Base-by-base conservation (phyloP, 2,329 filamentous ascomycete genomes). In the Arthrinium puccinioides region DNA sequence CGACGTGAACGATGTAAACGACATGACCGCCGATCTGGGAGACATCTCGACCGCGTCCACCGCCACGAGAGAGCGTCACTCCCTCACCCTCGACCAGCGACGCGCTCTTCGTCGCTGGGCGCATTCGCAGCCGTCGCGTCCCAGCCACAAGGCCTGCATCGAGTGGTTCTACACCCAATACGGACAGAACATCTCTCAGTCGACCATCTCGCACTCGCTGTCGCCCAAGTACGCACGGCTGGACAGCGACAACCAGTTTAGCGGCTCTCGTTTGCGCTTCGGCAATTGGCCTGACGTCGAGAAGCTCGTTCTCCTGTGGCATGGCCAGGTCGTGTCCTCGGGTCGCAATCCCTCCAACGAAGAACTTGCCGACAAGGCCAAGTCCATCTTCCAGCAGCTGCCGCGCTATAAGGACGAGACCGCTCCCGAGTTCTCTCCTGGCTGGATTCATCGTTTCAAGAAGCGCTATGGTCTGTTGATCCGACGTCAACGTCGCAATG, bases 221-320 rank as follows among this genome's bases (percentile, higher is more conserved):
- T 77, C 73, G 5, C 72, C 73, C 32, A 79, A 79, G 49, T 79
- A 79, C 48, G 74, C 73, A 25, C 70, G 75, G 19, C 69, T 79
- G 36, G 75, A 79, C 51, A 70, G 69, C 50, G 74, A 79, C 46
- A 72, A 72, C 13, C 74, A 78, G 54, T 67, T 79, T 42, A 76
- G 72, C n/a, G 75, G 75, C 29, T 78, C 74, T 39, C 72, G 75
- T 29, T 62, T 79, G 44, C 73, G 75, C 44, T 78, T 78, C 41
- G 75, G 75, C 44, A 79, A 79, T 52, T 79, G 75, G 75, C 75
- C 75, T 42, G 75, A 79, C 45, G 75, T 79, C 38, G 38, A 97
- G 88, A 58, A 97, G 87, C 63, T 87, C 67, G 68, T 94, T 88
- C 60, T 94, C 80, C 47, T 87, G 78, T 44, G 74, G 69, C 48